A percentile compares a stretch with the other conserved stretches of the same genome.
Conservation (phyloP, 441 rosid species). For the Sinapis alba region DNA sequence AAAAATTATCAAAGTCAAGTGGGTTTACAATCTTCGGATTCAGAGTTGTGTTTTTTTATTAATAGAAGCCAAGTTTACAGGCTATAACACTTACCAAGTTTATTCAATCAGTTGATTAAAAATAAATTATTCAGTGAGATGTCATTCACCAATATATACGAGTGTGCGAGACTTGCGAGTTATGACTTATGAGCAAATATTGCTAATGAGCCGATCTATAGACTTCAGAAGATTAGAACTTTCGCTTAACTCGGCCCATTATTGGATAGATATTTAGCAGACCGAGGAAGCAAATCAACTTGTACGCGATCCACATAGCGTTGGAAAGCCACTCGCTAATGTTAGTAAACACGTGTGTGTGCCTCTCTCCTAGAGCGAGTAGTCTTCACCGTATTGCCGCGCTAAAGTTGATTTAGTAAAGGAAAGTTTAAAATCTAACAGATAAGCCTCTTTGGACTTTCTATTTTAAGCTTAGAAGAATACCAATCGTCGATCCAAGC, state of each 20-base stretch:
- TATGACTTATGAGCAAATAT: too few species aligned
- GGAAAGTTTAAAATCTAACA: conserved; percentile 7
- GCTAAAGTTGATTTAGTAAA: background rate
- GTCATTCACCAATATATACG: too few species aligned
- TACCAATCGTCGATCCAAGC: background rate
- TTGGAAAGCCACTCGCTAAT: background rate
- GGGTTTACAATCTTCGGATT: too few species aligned
- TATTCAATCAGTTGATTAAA: too few species aligned
- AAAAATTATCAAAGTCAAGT: too few species aligned
- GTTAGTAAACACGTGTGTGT: background rate
- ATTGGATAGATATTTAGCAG: conserved; percentile 16
- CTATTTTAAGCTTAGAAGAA: background rate
- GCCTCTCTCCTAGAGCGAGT: background rate
- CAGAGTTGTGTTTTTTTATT: too few species aligned
- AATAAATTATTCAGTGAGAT: too few species aligned
- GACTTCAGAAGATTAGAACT: background rate
- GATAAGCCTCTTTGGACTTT: conserved; percentile 21
- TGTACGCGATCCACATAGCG: conserved; percentile 8
- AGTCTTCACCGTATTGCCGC: background rate
- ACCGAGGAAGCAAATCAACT: conserved; percentile 8
- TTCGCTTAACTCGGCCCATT: conserved; percentile 11
- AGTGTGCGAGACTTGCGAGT: too few species aligned
- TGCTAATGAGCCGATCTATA: background rate
- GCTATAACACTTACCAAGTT: too few species aligned
- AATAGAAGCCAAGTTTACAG: too few species aligned